phyloP scores from a whole-genome alignment of 345 rosid species.

The Linum lewisii region DNA sequence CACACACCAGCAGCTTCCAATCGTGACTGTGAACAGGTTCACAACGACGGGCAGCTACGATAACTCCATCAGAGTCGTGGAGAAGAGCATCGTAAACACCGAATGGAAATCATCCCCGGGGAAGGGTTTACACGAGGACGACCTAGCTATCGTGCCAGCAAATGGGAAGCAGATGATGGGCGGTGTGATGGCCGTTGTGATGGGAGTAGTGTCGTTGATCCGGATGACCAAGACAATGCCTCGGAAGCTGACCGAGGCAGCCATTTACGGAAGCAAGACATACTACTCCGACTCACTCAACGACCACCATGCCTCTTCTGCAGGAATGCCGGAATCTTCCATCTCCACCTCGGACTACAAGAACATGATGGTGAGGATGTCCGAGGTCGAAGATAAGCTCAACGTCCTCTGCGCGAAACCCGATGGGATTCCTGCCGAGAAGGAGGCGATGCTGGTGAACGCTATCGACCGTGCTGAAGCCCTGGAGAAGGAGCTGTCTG shows the following conservation, averaged over 20 bases:
- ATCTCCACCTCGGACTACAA: conserved; percentile 42
- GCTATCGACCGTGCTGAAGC: conserved; percentile 43
- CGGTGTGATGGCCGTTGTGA: conserved; percentile 45
- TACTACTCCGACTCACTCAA: conserved; percentile 25
- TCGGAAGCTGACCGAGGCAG: conserved; percentile 39
- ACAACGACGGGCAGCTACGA: conserved; percentile 12
- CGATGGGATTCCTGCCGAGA: conserved; percentile 37
- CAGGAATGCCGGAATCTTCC: conserved; percentile 19
- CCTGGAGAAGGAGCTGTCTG: conserved; percentile 54
- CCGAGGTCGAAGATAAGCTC: conserved; percentile 58
- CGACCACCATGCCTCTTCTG: conserved; percentile 3
- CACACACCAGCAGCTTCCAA: conserved; percentile 10
- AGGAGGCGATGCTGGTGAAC: conserved; percentile 54
- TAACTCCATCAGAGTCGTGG: conserved; percentile 28
- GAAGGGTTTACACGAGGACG: conserved; percentile 6
- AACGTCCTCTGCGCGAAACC: conserved; percentile 32
- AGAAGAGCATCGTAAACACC: conserved; percentile 39
- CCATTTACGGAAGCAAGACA: conserved; percentile 28
- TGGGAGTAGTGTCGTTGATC: conserved; percentile 52
- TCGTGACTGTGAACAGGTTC: conserved; percentile 12
- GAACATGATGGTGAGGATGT: conserved; percentile 57
- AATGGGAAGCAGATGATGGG: conserved; percentile 24
- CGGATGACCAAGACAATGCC: conserved; percentile 53
- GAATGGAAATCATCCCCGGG: conserved; percentile 23
- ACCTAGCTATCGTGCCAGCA: neutral